Evolutionary conservation across 495 filamentous ascomycete genomes (phyloP).

Genomic region (Trichoderma erinaceum): DNA sequence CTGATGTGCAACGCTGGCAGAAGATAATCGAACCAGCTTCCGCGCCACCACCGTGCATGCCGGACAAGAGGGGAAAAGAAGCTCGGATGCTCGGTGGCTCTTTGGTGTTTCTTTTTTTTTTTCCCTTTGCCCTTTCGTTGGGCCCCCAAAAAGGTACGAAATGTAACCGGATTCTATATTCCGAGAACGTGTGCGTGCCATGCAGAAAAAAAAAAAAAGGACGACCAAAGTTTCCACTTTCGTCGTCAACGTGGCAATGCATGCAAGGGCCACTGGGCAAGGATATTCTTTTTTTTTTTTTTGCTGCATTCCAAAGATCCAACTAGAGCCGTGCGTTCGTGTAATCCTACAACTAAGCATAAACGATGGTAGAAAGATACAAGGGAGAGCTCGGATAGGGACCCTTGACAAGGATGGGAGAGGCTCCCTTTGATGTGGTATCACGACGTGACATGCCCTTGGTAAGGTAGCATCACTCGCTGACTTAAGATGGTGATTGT

Average conservation of each 20-base stretch:
- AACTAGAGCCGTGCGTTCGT: not conserved
- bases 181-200: not conserved
- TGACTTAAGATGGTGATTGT: not conserved
- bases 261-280: not conserved
- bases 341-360: not conserved
- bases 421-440: too few relatives aligned
- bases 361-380: not conserved
- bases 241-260: conserved; percentile 1
- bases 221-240: not conserved
- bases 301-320: not conserved
- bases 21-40: not conserved
- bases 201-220: not conserved
- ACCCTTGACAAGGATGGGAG: not conserved
- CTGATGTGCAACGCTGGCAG: conserved; percentile 2
- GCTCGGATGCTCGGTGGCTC: not conserved
- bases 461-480: not conserved
- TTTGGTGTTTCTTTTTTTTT: not conserved
- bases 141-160: not conserved
- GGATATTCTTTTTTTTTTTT: not conserved
- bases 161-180: not conserved
- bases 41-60: not conserved
- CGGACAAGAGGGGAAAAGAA: not conserved
- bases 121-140: not conserved
- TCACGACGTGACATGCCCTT: not conserved
- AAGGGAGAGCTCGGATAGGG: not conserved